Conservation (phyloP, 257 asterid genomes). For the Lantana camara region DNA sequence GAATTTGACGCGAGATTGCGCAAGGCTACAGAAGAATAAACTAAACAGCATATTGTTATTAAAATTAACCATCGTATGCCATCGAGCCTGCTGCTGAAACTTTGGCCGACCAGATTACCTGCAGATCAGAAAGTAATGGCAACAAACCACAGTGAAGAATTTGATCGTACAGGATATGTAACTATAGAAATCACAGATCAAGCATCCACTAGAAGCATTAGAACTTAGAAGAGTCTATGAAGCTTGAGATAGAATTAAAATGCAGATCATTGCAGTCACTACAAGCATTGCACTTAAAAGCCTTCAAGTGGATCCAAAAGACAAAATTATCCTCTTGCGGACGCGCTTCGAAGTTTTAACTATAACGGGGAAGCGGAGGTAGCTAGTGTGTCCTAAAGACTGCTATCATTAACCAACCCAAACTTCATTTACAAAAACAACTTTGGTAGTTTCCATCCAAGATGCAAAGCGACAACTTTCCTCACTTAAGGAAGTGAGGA, state of each 20-base stretch:
- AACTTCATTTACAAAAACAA: constrained; percentile 41
- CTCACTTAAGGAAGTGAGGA: constrained; percentile 76
- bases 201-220: neutral
- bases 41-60: no score
- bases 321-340: constrained; percentile 33
- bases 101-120: no score
- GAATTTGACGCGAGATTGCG: no score
- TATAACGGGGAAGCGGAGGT: constrained; percentile 9
- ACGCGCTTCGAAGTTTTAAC: constrained; percentile 19
- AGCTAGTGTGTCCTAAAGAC: constrained; percentile 33
- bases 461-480: constrained; percentile 19
- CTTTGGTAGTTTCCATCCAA: constrained; percentile 21
- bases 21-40: no score
- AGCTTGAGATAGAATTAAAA: constrained; percentile 14
- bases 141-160: neutral
- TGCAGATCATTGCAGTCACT: constrained; percentile 20
- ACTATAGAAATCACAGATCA: neutral
- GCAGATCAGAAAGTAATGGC: no score
- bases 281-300: constrained; percentile 24
- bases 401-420: constrained; percentile 23
- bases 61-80: no score
- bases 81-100: no score
- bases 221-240: no score
- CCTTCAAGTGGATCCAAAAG: constrained; percentile 22
- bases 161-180: neutral